Evolutionary conservation across 1,284 basidiomycete genomes (phyloP).

Genomic region (Austroboletus novae-zelandiae): DNA sequence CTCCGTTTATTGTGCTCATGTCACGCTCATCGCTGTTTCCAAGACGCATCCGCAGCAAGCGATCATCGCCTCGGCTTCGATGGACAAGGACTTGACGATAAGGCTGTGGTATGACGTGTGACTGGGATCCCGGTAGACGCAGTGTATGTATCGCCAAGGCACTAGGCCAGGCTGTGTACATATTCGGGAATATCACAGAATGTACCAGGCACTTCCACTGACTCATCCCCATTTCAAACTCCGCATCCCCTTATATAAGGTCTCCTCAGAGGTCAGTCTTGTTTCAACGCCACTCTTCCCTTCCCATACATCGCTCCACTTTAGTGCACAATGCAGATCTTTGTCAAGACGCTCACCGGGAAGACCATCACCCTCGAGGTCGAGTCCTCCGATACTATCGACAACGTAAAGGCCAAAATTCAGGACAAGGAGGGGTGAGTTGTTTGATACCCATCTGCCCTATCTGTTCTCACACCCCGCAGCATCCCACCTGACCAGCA

Average conservation of each 20-base stretch:
- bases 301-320: background rate
- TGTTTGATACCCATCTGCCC: fast-evolving
- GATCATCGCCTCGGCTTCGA: conserved; percentile 78
- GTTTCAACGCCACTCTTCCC: background rate
- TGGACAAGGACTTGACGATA: conserved; percentile 83
- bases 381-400: conserved; percentile 87
- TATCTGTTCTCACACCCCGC: background rate
- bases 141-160: too few relatives aligned
- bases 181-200: conserved; percentile 1
- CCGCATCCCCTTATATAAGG: conserved; percentile 19
- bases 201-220: conserved; percentile 11
- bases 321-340: conserved; percentile 68
- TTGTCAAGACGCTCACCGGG: conserved; percentile 83
- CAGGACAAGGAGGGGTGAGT: conserved; percentile 88
- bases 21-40: conserved; percentile 9
- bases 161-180: background rate
- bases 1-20: background rate
- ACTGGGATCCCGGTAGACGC: too few relatives aligned
- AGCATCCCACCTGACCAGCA: conserved; percentile 82
- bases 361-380: conserved; percentile 95
- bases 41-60: conserved; percentile 71
- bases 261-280: background rate
- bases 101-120: conserved; percentile 68
- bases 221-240: conserved; percentile 24
- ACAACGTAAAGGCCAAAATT: conserved; percentile 84